Base-by-base conservation (phyloP, 2,329 filamentous ascomycete genomes). In the Fusarium staphyleae region DNA sequence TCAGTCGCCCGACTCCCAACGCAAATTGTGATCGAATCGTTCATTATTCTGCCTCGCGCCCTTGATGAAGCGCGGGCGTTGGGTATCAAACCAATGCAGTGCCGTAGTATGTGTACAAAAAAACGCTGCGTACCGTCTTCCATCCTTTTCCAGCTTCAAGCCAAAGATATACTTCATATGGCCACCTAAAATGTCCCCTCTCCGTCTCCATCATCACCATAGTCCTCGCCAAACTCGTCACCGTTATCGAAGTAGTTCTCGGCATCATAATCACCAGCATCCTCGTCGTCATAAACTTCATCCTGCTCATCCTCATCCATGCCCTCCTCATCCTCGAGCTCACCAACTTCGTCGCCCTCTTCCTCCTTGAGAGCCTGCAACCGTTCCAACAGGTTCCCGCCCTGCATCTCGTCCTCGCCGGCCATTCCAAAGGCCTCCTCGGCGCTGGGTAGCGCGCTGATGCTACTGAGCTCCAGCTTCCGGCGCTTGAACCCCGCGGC, bases 171-270 rank as follows among this genome's bases (percentile, higher is more conserved):
- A n/a, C 11, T 24, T 8, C 7, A 24, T 5, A 9, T 19, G n/a
- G 2, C 16, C 15, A 13, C 30, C 61, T 69, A 75, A 39, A 73
- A 76, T 4, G 74, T 76, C 7, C 72, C 73, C 58, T 77, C 76
- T 33, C 74, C 81, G 28, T 81, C 83, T 18, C 81, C 82, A 7
- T 78, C 79, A 9, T 79, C 79, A 3, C 76, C 80, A 40, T 78
- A 78, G 39, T 81, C 81, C 16, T 80, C 78, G 29, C 78, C 77
- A 45, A 81, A 78, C 18, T 84, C 81, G 55, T 82, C 81, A 11
- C 81, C 81, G 18, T 78, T 81, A 54, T 85, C 83, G 66, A 86
- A 86, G 71, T 85, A 85, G 9, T 77, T 77, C 63, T 86, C 83
- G 3, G 83, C 83, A 36, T 86, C 80, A 66, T 86, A 86, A 55